These are phyloP conservation scores for Candida orba DNA, from an alignment of 805 yeast species.

Conservation along the genomic window DNA sequence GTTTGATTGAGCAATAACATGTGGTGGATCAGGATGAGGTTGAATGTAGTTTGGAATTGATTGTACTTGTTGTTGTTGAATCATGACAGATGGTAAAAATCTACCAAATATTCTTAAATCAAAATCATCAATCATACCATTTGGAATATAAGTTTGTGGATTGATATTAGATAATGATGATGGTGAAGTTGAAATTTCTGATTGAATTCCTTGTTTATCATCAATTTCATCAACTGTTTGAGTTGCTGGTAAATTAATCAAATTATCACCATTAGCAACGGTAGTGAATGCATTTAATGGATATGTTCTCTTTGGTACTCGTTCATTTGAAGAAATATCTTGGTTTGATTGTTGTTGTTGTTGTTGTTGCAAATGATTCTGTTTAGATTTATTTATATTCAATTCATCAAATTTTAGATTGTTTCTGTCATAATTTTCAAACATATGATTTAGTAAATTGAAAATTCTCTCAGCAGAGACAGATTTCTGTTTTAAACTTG, in stretches of 20 bases:
- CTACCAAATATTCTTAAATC: slow-evolving; percentile 80
- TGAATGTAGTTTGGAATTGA: background rate
- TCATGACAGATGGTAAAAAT: slow-evolving; percentile 76
- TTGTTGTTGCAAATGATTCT: background rate
- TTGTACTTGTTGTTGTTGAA: slow-evolving; percentile 17
- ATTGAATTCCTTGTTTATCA: slow-evolving; percentile 1
- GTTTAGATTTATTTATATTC: background rate
- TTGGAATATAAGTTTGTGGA: slow-evolving; percentile 4
- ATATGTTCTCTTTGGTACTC: background rate
- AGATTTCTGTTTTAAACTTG: slow-evolving; percentile 61
- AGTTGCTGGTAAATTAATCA: slow-evolving; percentile 12
- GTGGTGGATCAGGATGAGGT: too few species aligned
- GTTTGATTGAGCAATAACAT: too few species aligned
- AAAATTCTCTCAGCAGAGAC: slow-evolving; percentile 77
- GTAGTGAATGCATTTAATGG: slow-evolving; percentile 12
- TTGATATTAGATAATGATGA: slow-evolving; percentile 1
- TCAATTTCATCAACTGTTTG: slow-evolving; percentile 9
- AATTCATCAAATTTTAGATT: slow-evolving; percentile 42
- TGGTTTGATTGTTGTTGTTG: too few species aligned
- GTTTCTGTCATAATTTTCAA: slow-evolving; percentile 68
- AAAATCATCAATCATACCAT: slow-evolving; percentile 69
- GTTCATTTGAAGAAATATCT: background rate
- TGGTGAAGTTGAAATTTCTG: background rate
- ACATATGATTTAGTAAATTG: slow-evolving; percentile 66
- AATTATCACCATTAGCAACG: slow-evolving; percentile 9